Evolutionary conservation across 768 basidiomycete species (phyloP), one percentile per base, ranked within the genome.

Genomic region (Solioccasus polychromus): DNA sequence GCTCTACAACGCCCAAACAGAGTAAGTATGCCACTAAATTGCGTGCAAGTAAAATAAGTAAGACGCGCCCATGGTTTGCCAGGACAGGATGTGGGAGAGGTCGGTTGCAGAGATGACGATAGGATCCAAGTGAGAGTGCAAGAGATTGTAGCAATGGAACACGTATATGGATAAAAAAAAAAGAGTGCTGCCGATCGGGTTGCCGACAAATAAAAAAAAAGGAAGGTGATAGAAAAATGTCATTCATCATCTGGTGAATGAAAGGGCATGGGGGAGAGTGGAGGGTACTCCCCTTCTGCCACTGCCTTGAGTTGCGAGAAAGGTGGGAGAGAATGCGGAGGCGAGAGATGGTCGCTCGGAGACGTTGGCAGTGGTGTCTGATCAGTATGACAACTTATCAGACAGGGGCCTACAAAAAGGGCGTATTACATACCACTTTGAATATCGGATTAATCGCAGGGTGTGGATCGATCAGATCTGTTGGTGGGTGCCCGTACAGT

Each of bases 401-500:
- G 41, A 30, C 23, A 30, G 25, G 29, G 36, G 20, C 46, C n/a
- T 11, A 28, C 4, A 26, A 38, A 6, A 8, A 29, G 23, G 23
- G 3, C 45, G 2, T 23, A 29, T 45, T 17, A 80, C 89, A 74
- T 70, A 91, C 89, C 73, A 92, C 88, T 79, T 88, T 85, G 75
- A 92, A 92, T 63, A 91, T 90, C 23, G 89, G 87, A 65, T 92
- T 89, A 60, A 90, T 87, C 26, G 74, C 77, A 36, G 82, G 78
- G 60, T 82, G 83, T 29, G 86, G 74, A 14, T 77, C 78, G 42
- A 75, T 67, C 37, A 75, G 74, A 28, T 84, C 77, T 54, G 79
- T 81, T 40, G 83, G 77, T 15, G 83, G 80, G 57, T 79, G 77
- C 37, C 77, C 77, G 52, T 71, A 69, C 31, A 71, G 55, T 47